Base-by-base conservation (phyloP, 2,329 filamentous ascomycete species). In the Colletotrichum australisinense region DNA sequence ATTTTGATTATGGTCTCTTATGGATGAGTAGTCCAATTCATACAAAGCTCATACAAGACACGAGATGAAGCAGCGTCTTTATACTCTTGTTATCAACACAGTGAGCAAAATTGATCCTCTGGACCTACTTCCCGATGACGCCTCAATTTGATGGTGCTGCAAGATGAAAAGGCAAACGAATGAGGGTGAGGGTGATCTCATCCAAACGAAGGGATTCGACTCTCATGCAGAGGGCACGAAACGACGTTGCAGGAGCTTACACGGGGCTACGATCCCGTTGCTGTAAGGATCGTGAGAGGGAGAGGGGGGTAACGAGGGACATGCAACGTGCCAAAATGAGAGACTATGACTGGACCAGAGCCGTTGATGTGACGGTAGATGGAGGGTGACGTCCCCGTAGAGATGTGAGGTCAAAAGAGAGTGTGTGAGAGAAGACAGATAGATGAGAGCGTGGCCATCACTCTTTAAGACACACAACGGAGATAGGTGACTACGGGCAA, bases 301-400 rank as follows among this genome's bases (percentile, higher is more conserved):
- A 49, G 16, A n/a, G 60, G 67, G 49, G 46, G 35, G 56, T 53
- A 66, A 71, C 19, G 56, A 62, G 67, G 55, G 71, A 62, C 57
- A 35, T 28, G 67, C 60, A 74, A 74, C 69, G 72, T 74, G 72
- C 58, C 24, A 22, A 22, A 68, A 49, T n/a, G 38, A 68, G 42
- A 58, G 68, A 68, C 42, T 63, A 19, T 72, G 63, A 74, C 49
- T 74, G 72, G 72, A 72, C 52, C 42, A 63, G 56, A n/a, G n/a
- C 24, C 16, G 12, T 35, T 53, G 24, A 52, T 63, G 46, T 5
- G 26, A 62, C 28, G 62, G 42, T 60, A 66, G 46, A 63, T 57
- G 16, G 49, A 64, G 62, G 60, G 35, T 52, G 60, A 70, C 19
- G 46, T 30, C 42, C 24, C n/a, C 38, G 32, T 46, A 22, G 26